These are phyloP conservation scores for Citrus unshiu DNA, from an alignment of 345 rosid genomes.

Conservation along the genomic window DNA sequence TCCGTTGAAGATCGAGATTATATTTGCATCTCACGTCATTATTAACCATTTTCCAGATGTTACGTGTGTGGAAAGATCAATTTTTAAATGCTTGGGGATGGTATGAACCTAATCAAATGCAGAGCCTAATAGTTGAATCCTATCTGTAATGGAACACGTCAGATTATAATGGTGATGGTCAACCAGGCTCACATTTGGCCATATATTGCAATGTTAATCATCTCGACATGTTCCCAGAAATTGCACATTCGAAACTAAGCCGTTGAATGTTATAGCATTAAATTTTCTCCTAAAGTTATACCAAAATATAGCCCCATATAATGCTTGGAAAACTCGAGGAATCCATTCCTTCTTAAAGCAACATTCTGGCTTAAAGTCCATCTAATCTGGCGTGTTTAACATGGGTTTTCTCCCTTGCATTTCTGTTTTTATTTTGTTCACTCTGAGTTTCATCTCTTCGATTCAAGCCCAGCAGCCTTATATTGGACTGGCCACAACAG, in stretches of 20 bases:
- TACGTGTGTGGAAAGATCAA: neutral
- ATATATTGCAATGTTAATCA: neutral
- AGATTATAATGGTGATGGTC: neutral
- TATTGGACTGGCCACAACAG: conserved; percentile 36
- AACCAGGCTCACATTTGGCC: neutral
- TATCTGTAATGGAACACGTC: neutral
- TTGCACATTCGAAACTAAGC: neutral
- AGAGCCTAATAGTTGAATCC: neutral
- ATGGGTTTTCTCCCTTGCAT: conserved; percentile 23
- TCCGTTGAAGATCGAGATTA: neutral
- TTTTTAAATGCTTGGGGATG: neutral
- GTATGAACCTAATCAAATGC: neutral
- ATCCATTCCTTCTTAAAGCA: neutral
- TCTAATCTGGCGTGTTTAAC: neutral
- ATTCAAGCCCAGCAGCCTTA: conserved; percentile 70
- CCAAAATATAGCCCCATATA: neutral
- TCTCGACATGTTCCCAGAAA: neutral
- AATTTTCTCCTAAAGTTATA: neutral
- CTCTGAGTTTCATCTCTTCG: conserved; percentile 22
- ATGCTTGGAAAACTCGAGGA: neutral
- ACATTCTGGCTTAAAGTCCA: neutral
- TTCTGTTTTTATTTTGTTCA: conserved; percentile 7
- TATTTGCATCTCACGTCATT: neutral
- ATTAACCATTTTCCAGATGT: neutral
- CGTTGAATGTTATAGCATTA: neutral